Base-by-base conservation (phyloP, 192 early-diverging fungal genomes). In the Phlyctochytrium planicorne region DNA sequence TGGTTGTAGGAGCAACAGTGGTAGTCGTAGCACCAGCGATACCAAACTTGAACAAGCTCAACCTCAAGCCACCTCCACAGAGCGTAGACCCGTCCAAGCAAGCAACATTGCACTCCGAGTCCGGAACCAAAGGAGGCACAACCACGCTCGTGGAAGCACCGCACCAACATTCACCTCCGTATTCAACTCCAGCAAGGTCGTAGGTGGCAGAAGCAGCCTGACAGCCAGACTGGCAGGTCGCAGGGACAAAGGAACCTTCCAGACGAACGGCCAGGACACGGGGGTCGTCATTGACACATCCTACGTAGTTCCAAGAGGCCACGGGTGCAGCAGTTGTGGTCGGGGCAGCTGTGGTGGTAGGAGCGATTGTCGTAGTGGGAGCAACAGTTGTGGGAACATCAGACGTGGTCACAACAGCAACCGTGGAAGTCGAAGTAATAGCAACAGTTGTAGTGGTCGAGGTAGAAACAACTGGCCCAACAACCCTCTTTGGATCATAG, bases 141-240 rank as follows among this genome's bases (percentile, higher is more conserved):
- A 6, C 12, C 14, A 25, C 10, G 12, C 12, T 25, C 12, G 25
- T 57, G 12, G 20, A 25, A 4, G 10, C 27, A 6, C 55, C 55
- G 55, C 55, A 57, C 55, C 55, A 57, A 27, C 55, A 57, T 25
- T 57, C 55, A 27, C 55, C 55, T 12, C 55, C 55, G 27, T 57
- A 57, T 27, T 57, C 55, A 6, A 57, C 20, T 6, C 55, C 55
- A 10, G 55, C 55, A 29, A 25, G 27, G 25, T 4, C 27, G 55
- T 57, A 57, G 20, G 12, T 27, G 6, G 25, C 6, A 27, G 6
- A 20, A 6, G 55, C 55, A 12, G 55, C 16, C 55, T 24, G 25
- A 27, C 55, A 57, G 25, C 4, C 55, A 12, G 40, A 6, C 40
- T 47, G 40, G 40, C 40, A 47, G 40, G 40, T 47, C 40, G 40